Base-by-base conservation (phyloP, 2,329 filamentous ascomycete genomes). In the Lachnellula occidentalis region DNA sequence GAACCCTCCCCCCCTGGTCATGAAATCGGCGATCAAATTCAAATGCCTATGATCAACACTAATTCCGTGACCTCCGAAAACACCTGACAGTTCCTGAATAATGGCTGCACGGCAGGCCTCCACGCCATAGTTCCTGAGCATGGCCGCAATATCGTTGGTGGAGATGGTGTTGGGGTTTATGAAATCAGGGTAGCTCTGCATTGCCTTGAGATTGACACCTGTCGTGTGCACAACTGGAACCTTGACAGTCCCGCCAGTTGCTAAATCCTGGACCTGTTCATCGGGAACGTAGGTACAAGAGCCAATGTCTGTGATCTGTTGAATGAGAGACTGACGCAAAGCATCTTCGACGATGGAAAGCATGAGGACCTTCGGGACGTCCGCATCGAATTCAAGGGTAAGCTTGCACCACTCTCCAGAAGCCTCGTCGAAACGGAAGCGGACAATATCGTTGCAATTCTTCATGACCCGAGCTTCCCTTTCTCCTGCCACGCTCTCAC, bases 11-110 rank as follows among this genome's bases (percentile, higher is more conserved):
- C 85, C 86, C 51, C 92, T 82, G n/a, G 94, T 99, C 94, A 99
- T 99, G 71, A 90, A 90, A 71, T 99, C 94, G 46, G 88, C 92
- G 64, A 99, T 97, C 62, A 99, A 80, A 73, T 94, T 96, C 62
- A 99, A 74, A 75, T 99, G 95, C 51, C 94, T 85, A 61, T 87
- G 85, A 70, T 99, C 92, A 50, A 99, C 94, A 56, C 79, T 81
- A 75, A 99, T 99, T 67, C 89, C 89, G 82, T 99, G 92, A 67
- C 87, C 86, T 48, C 80, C 79, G 78, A 99, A 99, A 59, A 99
- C 92, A 43, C 80, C 81, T 52, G 84, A 81, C 67, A 99, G 82
- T 74, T 99, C 94, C 55, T 81, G 81, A 45, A 96, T 87, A 67
- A 99, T 97, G 61, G 85, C 89, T 60, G 80, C 85, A 22, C 95